phyloP scores from a whole-genome alignment of 768 basidiomycete genomes.

The Lactarius akahatsu region DNA sequence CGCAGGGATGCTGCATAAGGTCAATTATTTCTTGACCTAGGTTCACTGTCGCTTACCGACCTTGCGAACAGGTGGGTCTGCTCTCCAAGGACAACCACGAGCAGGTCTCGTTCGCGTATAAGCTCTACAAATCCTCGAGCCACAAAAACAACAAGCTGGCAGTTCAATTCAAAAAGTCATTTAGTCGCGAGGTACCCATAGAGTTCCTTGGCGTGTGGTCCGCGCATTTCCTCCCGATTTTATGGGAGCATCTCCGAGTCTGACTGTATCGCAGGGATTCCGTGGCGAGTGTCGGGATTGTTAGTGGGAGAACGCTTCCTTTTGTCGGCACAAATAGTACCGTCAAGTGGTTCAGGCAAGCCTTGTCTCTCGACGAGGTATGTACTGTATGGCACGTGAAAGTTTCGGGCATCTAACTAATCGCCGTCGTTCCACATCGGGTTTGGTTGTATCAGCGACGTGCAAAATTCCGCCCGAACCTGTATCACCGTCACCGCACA shows the following conservation, averaged over 20 bases:
- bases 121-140: constrained; percentile 61
- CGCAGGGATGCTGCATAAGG: constrained; percentile 76
- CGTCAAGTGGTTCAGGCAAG: constrained; percentile 74
- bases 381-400: constrained; percentile 20
- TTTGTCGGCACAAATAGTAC: constrained; percentile 62
- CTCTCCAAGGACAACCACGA: constrained; percentile 65
- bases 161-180: constrained; percentile 69
- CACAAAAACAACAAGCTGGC: constrained; percentile 46
- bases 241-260: background rate
- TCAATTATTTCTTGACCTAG: constrained; percentile 28
- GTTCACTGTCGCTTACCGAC: background rate
- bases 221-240: background rate
- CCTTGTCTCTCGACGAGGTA: constrained; percentile 75
- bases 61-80: constrained; percentile 60
- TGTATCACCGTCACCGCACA: constrained; percentile 62
- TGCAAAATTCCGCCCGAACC: constrained; percentile 59
- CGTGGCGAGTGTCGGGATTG: constrained; percentile 70
- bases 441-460: constrained; percentile 43
- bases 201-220: constrained; percentile 84
- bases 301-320: constrained; percentile 59
- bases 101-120: constrained; percentile 73
- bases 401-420: background rate
- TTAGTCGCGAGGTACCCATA: constrained; percentile 62
- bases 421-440: background rate
- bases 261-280: constrained; percentile 58